Percentiles rank a stretch among this genome's conserved stretches.
Evolutionary conservation across 1,284 basidiomycete genomes (phyloP).

Genomic region (Cryptococcus sp.): DNA sequence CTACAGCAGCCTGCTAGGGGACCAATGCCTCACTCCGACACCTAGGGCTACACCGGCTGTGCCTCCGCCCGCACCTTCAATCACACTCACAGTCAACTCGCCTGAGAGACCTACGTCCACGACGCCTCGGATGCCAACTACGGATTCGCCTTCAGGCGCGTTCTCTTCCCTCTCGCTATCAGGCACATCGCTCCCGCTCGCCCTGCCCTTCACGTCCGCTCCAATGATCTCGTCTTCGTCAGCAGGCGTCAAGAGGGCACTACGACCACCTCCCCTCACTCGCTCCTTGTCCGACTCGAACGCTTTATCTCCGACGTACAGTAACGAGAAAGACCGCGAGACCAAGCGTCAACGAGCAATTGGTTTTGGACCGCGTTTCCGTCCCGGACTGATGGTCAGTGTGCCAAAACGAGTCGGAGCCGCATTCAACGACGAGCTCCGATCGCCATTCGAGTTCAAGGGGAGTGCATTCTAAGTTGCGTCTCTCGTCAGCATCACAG

Average conservation of each 20-base stretch:
- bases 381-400: slow-evolving; percentile 18
- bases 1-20: slow-evolving; percentile 7
- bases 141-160: slow-evolving; percentile 18
- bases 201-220: slow-evolving; percentile 13
- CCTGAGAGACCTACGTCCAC: slow-evolving; percentile 7
- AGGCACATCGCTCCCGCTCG: slow-evolving; percentile 9
- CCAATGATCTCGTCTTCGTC: slow-evolving; percentile 1
- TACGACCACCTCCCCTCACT: neutral
- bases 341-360: neutral
- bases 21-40: slow-evolving; percentile 15
- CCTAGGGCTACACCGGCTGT: slow-evolving; percentile 9
- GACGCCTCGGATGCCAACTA: slow-evolving; percentile 2
- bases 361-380: neutral
- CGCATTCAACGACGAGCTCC: slow-evolving; percentile 10
- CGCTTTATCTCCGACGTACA: neutral
- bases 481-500: neutral
- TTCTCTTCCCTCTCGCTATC: slow-evolving; percentile 19
- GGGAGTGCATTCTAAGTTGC: slow-evolving; percentile 1
- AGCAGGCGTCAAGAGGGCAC: slow-evolving; percentile 8
- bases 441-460: slow-evolving; percentile 27
- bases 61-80: slow-evolving; percentile 12
- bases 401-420: slow-evolving; percentile 17
- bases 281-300: neutral
- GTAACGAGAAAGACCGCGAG: neutral
- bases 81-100: slow-evolving; percentile 15